Evolutionary conservation across 129 eudicot species (phyloP).

Genomic region (Artemisia argyi): DNA sequence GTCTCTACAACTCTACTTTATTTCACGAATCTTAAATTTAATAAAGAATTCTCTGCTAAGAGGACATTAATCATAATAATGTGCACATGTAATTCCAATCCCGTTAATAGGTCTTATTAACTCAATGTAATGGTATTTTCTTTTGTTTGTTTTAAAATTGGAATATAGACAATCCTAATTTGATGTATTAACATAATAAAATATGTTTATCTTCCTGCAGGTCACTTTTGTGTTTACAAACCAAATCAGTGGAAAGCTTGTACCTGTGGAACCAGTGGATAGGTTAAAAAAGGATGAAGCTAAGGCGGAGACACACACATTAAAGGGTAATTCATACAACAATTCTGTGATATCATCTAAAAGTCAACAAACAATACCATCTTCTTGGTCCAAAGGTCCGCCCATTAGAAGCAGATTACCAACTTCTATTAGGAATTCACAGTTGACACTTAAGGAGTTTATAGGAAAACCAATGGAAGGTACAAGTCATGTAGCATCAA

Average conservation of each 20-base stretch:
- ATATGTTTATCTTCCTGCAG: slow-evolving; percentile 33
- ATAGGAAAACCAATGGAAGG: slow-evolving; percentile 45
- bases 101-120: neutral
- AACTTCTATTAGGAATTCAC: slow-evolving; percentile 42
- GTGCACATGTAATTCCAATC: neutral
- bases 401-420: slow-evolving; percentile 40
- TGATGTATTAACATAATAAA: neutral
- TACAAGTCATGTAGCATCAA: slow-evolving; percentile 35
- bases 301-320: slow-evolving; percentile 13
- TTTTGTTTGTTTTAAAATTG: neutral
- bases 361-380: slow-evolving; percentile 34
- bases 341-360: slow-evolving; percentile 30
- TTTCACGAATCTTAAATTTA: neutral
- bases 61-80: neutral
- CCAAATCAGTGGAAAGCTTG: slow-evolving; percentile 93
- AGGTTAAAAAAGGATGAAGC: slow-evolving; percentile 38
- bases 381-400: slow-evolving; percentile 34
- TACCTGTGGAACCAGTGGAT: slow-evolving; percentile 71
- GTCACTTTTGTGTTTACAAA: slow-evolving; percentile 89
- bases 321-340: slow-evolving; percentile 31
- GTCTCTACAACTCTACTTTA: neutral
- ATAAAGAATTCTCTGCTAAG: neutral
- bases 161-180: neutral
- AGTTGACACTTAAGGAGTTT: slow-evolving; percentile 30
- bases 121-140: neutral